A percentile compares a stretch with the other conserved stretches of the same genome.
Evolutionary conservation across 106 monocot species (phyloP).

Genomic region (Platanthera guangdongensis): DNA sequence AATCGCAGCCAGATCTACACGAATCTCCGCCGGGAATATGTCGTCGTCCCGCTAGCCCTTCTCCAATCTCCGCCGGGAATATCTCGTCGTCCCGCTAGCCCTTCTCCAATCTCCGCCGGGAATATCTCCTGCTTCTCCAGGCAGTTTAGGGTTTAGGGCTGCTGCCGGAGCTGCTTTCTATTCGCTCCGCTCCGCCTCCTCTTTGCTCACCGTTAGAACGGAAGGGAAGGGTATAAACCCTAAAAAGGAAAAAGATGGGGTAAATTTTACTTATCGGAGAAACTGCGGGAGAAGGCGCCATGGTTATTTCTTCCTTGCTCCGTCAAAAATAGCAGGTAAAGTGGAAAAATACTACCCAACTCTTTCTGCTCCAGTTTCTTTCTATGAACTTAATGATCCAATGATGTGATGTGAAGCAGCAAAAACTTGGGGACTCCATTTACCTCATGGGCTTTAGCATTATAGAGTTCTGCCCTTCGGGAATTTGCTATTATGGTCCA

Average conservation of each 20-base stretch:
- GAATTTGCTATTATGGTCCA: background rate
- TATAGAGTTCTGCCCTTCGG: constrained; percentile 13
- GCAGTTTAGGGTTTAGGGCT: no score
- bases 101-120: no score
- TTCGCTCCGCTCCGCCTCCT: no score
- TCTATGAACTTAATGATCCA: background rate
- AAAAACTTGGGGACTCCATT: background rate
- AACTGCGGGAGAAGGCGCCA: background rate
- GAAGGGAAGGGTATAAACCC: no score
- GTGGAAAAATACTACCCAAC: background rate
- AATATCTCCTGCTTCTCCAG: no score
- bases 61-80: no score
- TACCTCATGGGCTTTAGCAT: constrained; percentile 9
- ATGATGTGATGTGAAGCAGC: background rate
- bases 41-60: no score
- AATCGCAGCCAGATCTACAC: no score
- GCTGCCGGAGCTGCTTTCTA: no score
- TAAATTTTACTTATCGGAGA: background rate
- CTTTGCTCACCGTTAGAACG: no score
- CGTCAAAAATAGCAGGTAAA: constrained; percentile 1
- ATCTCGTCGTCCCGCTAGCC: no score
- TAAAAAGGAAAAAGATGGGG: background rate
- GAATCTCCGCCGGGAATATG: no score
- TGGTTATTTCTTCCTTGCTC: background rate
- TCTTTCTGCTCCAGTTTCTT: background rate